Conservation (phyloP, 768 basidiomycete species). For the Serendipita vermifera region DNA sequence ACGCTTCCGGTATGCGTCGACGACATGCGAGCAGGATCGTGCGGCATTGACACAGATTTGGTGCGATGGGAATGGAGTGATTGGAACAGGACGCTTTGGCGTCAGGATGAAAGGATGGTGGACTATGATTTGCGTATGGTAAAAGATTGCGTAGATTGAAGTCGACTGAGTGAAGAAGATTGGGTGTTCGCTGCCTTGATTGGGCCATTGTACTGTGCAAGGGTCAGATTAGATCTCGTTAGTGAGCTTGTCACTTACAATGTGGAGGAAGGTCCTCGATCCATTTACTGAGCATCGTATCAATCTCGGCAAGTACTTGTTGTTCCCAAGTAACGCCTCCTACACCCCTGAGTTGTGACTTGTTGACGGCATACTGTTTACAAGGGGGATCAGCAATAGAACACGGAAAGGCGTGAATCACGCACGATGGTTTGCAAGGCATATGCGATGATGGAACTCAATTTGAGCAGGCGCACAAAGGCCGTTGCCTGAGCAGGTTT, state of each 20-base stretch:
- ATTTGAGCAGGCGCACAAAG: constrained; percentile 42
- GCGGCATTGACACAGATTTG: constrained; percentile 77
- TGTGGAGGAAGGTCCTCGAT: constrained; percentile 53
- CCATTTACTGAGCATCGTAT: constrained; percentile 62
- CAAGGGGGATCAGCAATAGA: constrained; percentile 5
- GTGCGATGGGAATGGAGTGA: constrained; percentile 46
- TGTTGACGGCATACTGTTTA: constrained; percentile 57
- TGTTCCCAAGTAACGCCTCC: constrained; percentile 47
- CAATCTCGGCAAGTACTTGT: constrained; percentile 54
- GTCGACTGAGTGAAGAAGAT: constrained; percentile 48
- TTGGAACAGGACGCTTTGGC: constrained; percentile 34
- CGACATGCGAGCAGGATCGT: constrained; percentile 55
- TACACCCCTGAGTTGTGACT: constrained; percentile 40
- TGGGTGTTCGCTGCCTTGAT: constrained; percentile 35
- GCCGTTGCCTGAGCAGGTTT: constrained; percentile 43
- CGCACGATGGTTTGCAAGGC: constrained; percentile 49
- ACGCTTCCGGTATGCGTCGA: constrained; percentile 38
- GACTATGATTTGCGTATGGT: constrained; percentile 56
- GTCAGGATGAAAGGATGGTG: constrained; percentile 70
- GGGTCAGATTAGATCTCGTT: constrained; percentile 22
- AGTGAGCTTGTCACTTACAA: constrained; percentile 27
- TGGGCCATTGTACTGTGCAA: constrained; percentile 43
- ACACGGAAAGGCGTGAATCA: constrained; percentile 12
- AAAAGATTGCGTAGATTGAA: constrained; percentile 43
- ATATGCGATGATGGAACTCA: constrained; percentile 49